Percentiles rank a stretch among this genome's conserved stretches.
phyloP scores from a whole-genome alignment of 2,329 filamentous ascomycete species.

The Metarhizium robertsii region DNA sequence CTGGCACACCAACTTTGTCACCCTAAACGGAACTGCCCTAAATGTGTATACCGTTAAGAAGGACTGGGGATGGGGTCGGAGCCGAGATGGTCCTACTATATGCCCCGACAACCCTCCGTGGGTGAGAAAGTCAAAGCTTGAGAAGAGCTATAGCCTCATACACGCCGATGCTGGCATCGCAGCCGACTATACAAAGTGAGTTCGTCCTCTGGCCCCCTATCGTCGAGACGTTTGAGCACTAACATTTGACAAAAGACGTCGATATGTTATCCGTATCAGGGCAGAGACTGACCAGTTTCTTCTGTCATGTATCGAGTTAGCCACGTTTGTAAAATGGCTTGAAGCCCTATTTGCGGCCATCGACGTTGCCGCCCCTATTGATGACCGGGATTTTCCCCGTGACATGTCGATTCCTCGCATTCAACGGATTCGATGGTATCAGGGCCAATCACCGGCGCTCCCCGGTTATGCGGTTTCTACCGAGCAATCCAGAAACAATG shows the following conservation, averaged over 20 bases:
- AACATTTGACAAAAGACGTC: constrained; percentile 30
- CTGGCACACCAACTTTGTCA: constrained; percentile 55
- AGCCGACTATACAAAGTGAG: constrained; percentile 60
- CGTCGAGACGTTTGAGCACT: neutral
- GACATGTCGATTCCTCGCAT: constrained; percentile 54
- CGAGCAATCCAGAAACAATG: constrained; percentile 3
- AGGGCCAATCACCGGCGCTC: constrained; percentile 25
- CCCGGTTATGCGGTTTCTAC: constrained; percentile 5
- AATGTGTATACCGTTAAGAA: constrained; percentile 56
- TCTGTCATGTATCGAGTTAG: constrained; percentile 54
- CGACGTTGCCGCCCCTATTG: constrained; percentile 59
- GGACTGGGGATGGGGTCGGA: constrained; percentile 40
- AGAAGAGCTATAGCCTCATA: constrained; percentile 62
- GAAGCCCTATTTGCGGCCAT: constrained; percentile 64
- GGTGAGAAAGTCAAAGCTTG: constrained; percentile 43
- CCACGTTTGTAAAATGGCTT: constrained; percentile 59
- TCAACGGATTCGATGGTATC: constrained; percentile 42
- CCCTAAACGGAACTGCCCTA: constrained; percentile 59
- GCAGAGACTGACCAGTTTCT: constrained; percentile 68
- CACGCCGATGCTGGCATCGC: constrained; percentile 70
- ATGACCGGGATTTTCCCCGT: constrained; percentile 56
- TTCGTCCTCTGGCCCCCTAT: constrained; percentile 7
- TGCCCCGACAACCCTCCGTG: constrained; percentile 41
- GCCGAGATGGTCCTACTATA: constrained; percentile 37
- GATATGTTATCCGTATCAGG: constrained; percentile 62